Base-by-base conservation (phyloP, 768 basidiomycete genomes). In the Rhizopogon rudus region DNA sequence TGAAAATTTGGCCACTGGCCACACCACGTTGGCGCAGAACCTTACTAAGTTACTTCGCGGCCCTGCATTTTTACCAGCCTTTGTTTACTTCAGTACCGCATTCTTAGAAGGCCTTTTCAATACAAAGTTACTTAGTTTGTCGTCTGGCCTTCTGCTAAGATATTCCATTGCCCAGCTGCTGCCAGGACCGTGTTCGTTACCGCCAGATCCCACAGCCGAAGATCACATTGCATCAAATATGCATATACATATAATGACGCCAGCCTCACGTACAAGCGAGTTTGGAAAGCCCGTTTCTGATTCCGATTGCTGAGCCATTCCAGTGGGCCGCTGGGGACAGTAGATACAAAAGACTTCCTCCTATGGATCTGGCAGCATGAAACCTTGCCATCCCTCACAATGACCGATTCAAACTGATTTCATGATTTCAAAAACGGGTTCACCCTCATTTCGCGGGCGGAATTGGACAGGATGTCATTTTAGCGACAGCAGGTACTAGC, bases 381-480 rank as follows among this genome's bases (percentile, higher is more conserved):
- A 35, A 13, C 33, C 29, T 14, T 10, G 14, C 20, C 25, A 35
- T 35, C 20, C 46, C 35, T 49, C 33, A 22, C 46, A 35, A 49
- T 9, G 2, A 17, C 46, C 46, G 33, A 17, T 46, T 31, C 31
- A 31, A 33, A 35, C 45, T 13, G 45, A 48, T 49, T 49, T 49
- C 35, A 37, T 25, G 25, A 25, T 25, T 25, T 25, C 25, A 49
- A 49, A 46, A 22, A 25, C 48, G 48, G 22, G 48, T 37, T 20
- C 22, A 49, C 35, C 48, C 48, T 49, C 48, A 49, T 49, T 49
- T 49, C 33, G 0, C 35, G 35, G 35, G 33, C 33, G 33, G 13
- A 49, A 49, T 49, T 37, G 20, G 33, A 49, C 48, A 49, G 35
- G 48, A 49, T 49, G 48, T 35, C 46, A 48, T 48, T 48, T 48